Percentiles rank a stretch among this genome's conserved stretches.
phyloP scores from a whole-genome alignment of 1,284 basidiomycete genomes.

The Gomphus bonarii region DNA sequence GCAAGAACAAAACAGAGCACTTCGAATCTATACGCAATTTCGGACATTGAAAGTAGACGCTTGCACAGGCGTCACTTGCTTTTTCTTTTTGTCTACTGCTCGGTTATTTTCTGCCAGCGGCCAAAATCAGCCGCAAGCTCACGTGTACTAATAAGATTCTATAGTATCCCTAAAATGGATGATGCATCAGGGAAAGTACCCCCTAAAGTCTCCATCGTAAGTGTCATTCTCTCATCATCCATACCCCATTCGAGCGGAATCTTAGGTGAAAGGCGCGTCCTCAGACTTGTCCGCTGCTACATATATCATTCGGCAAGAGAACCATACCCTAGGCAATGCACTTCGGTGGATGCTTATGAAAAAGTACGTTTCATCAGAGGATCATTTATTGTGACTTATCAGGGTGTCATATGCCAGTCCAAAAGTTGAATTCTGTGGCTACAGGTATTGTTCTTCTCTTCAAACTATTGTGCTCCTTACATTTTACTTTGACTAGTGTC shows the following conservation, averaged over 20 bases:
- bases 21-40: not conserved
- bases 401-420: constrained; percentile 45
- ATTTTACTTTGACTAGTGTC: constrained; percentile 38
- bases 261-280: constrained; percentile 54
- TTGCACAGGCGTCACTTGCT: not conserved
- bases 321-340: constrained; percentile 92
- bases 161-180: constrained; percentile 1
- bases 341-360: constrained; percentile 99
- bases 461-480: not conserved
- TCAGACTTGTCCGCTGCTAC: constrained; percentile 85
- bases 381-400: constrained; percentile 5
- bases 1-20: not conserved
- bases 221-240: not conserved
- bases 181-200: not conserved
- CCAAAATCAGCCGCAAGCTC: not conserved
- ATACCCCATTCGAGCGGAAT: not conserved
- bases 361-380: constrained; percentile 53
- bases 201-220: constrained; percentile 13
- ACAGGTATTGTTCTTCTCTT: constrained; percentile 50
- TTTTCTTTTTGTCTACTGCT: not conserved
- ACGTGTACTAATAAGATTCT: not conserved
- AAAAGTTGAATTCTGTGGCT: constrained; percentile 98
- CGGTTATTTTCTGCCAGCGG: not conserved
- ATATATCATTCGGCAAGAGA: constrained; percentile 87
- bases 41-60: not conserved